Conservation (phyloP, 108 stramenopile genomes). For the Nitzschia palea region DNA sequence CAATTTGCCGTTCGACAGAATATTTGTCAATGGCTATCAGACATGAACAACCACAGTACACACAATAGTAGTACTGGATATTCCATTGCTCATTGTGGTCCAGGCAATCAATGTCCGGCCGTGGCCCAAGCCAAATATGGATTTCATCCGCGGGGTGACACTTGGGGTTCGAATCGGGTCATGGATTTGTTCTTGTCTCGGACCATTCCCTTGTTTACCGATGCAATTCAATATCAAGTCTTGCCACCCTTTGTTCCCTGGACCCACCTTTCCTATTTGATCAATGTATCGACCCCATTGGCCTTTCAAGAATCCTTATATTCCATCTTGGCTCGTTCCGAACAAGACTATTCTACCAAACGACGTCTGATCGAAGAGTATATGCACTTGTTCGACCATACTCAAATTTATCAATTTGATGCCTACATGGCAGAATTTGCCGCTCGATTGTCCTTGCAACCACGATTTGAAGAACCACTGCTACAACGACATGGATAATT, state of each 20-base stretch:
- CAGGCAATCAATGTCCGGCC: constrained; percentile 19
- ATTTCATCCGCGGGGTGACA: constrained; percentile 17
- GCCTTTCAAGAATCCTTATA: constrained; percentile 9
- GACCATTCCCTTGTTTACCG: constrained; percentile 18
- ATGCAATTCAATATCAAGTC: constrained; percentile 11
- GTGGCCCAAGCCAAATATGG: constrained; percentile 13
- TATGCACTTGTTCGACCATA: constrained; percentile 14
- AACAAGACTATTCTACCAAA: not conserved
- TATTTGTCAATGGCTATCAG: constrained; percentile 24
- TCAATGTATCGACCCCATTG: constrained; percentile 4
- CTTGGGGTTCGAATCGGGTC: constrained; percentile 5
- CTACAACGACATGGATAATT: no score
- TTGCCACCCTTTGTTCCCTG: constrained; percentile 21
- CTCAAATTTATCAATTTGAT: constrained; percentile 20
- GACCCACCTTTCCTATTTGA: constrained; percentile 8
- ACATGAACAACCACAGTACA: not conserved
- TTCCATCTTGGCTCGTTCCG: constrained; percentile 6
- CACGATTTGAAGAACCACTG: no score
- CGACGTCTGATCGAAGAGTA: constrained; percentile 1
- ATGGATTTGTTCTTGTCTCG: constrained; percentile 9
- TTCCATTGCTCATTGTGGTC: constrained; percentile 10
- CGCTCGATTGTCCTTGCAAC: not conserved
- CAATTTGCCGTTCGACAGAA: constrained; percentile 1
- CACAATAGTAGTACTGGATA: not conserved
- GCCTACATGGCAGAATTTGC: constrained; percentile 28